Evolutionary conservation across 257 asterid species (phyloP).

Genomic region (Solanum bukasovii): DNA sequence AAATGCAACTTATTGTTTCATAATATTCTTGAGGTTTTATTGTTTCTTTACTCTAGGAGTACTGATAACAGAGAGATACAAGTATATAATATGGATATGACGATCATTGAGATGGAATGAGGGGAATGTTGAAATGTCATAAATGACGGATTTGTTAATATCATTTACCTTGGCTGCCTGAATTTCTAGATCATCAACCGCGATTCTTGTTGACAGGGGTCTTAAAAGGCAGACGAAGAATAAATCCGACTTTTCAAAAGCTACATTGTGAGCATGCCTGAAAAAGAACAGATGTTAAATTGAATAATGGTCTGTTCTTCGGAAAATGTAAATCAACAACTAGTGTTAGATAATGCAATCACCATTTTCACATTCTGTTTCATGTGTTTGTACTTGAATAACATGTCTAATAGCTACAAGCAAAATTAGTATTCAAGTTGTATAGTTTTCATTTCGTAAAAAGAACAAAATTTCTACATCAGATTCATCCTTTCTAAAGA

Average conservation of each 20-base stretch:
- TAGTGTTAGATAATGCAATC: background rate
- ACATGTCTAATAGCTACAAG: background rate
- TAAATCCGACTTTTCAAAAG: constrained; percentile 74
- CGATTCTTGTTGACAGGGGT: constrained; percentile 45
- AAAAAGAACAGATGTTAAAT: background rate
- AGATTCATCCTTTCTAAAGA: background rate
- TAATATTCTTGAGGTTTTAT: background rate
- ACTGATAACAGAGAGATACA: constrained; percentile 23
- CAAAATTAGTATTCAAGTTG: background rate
- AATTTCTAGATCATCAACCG: constrained; percentile 67
- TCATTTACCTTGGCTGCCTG: constrained; percentile 70
- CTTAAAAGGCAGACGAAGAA: constrained; percentile 74
- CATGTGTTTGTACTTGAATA: background rate
- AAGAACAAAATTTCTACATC: background rate
- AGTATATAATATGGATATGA: background rate
- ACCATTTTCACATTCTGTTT: background rate
- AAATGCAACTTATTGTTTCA: background rate
- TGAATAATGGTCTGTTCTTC: background rate
- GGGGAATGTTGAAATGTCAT: background rate
- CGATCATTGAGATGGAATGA: background rate
- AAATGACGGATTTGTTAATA: background rate
- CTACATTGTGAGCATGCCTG: constrained; percentile 76
- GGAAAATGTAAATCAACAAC: background rate
- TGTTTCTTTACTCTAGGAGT: background rate
- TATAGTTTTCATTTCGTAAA: background rate